A percentile compares a stretch with the other conserved stretches of the same genome.
Evolutionary conservation across 768 basidiomycete species (phyloP).

Genomic region (Xanthoconium stramineum): DNA sequence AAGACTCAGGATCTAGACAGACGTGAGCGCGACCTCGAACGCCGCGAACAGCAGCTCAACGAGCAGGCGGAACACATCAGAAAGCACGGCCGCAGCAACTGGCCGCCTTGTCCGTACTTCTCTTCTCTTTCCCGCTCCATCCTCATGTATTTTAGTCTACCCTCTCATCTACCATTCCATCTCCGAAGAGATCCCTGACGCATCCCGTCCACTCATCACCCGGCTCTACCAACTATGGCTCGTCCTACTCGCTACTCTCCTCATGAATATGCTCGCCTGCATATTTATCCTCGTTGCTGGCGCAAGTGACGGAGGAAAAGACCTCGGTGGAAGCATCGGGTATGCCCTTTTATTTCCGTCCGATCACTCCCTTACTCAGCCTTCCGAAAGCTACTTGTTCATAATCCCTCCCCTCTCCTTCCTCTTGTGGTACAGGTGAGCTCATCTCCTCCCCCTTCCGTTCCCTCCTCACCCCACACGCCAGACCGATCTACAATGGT

Average conservation of each 20-base stretch:
- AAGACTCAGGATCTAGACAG: slow-evolving; percentile 62
- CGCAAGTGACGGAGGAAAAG: slow-evolving; percentile 68
- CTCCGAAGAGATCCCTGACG: slow-evolving; percentile 82
- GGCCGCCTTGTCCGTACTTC: slow-evolving; percentile 74
- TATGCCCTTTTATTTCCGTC: slow-evolving; percentile 36
- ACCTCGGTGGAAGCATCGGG: slow-evolving; percentile 82
- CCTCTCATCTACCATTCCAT: slow-evolving; percentile 96
- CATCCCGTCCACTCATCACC: slow-evolving; percentile 73
- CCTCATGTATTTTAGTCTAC: slow-evolving; percentile 57
- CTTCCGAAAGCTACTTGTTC: slow-evolving; percentile 60
- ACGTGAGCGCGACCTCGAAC: slow-evolving; percentile 78
- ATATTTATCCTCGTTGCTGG: slow-evolving; percentile 83
- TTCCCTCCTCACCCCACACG: slow-evolving; percentile 6
- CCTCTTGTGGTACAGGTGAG: slow-evolving; percentile 92
- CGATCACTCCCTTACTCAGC: slow-evolving; percentile 14
- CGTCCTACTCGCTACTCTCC: slow-evolving; percentile 72
- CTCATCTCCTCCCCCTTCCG: slow-evolving; percentile 9
- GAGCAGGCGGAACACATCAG: slow-evolving; percentile 67
- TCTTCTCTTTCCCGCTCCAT: slow-evolving; percentile 11
- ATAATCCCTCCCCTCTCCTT: slow-evolving; percentile 80
- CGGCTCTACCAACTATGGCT: slow-evolving; percentile 95
- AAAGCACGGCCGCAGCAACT: slow-evolving; percentile 84
- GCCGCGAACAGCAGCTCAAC: slow-evolving; percentile 72
- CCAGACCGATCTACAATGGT: slow-evolving; percentile 92
- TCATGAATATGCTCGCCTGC: slow-evolving; percentile 89